phyloP scores from a whole-genome alignment of 768 basidiomycete species.

The Pholiota molesta region DNA sequence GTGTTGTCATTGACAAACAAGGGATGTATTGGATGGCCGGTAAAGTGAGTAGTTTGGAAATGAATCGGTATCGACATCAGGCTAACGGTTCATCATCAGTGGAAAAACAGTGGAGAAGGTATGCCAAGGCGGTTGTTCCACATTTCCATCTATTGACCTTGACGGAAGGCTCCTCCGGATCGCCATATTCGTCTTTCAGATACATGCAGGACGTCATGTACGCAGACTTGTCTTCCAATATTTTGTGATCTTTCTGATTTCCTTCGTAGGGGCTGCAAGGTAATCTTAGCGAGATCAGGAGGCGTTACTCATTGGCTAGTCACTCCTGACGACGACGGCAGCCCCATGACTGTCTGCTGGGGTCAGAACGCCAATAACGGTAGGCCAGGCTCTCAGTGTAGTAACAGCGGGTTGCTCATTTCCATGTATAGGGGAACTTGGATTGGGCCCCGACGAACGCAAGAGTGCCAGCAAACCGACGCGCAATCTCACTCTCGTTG shows the following conservation, averaged over 20 bases:
- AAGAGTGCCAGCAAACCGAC: constrained; percentile 89
- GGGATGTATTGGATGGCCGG: constrained; percentile 89
- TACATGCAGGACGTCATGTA: constrained; percentile 87
- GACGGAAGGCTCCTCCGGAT: constrained; percentile 76
- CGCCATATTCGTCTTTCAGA: constrained; percentile 86
- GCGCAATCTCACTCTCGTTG: constrained; percentile 67
- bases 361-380: constrained; percentile 89
- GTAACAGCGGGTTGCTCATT: neutral
- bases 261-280: constrained; percentile 72
- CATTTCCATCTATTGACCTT: neutral
- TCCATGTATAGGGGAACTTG: constrained; percentile 65
- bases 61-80: neutral
- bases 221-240: constrained; percentile 22
- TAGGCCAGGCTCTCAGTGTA: constrained; percentile 26
- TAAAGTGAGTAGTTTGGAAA: constrained; percentile 49
- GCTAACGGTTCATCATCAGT: constrained; percentile 44
- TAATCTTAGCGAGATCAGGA: constrained; percentile 68
- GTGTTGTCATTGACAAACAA: constrained; percentile 82
- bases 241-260: constrained; percentile 1
- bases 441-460: constrained; percentile 75
- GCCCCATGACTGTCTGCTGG: constrained; percentile 84
- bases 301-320: constrained; percentile 90
- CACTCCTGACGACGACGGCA: constrained; percentile 72
- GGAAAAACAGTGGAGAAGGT: constrained; percentile 97
- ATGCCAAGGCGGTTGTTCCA: constrained; percentile 14